phyloP scores from a whole-genome alignment of 1,284 basidiomycete genomes.

The Pterulicium gracile region DNA sequence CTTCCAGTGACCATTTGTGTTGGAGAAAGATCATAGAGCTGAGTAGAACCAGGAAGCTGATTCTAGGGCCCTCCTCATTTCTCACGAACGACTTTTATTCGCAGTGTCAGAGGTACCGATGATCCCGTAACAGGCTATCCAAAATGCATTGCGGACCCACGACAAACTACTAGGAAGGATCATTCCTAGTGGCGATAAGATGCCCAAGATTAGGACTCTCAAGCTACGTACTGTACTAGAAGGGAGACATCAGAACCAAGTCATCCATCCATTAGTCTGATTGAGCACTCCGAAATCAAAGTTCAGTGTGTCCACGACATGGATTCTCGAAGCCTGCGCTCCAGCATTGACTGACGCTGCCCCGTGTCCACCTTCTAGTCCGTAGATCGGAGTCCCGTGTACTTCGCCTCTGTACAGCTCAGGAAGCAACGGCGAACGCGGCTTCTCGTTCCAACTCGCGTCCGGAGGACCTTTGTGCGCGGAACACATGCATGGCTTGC shows the following conservation, averaged over 20 bases:
- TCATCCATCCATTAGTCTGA: conserved; percentile 31
- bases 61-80: too few species aligned
- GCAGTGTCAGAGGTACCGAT: too few species aligned
- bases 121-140: too few species aligned
- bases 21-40: too few species aligned
- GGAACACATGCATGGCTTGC: conserved; percentile 31
- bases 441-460: conserved; percentile 22
- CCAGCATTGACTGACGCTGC: background rate
- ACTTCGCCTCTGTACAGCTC: conserved; percentile 10
- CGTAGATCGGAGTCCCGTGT: conserved; percentile 2
- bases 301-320: conserved; percentile 29
- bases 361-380: background rate
- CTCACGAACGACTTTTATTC: too few species aligned
- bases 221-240: too few species aligned
- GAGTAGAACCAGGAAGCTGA: too few species aligned
- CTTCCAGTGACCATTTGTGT: too few species aligned
- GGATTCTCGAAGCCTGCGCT: conserved; percentile 22
- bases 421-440: conserved; percentile 12
- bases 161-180: too few species aligned
- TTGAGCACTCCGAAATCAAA: conserved; percentile 34
- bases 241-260: conserved; percentile 35
- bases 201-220: too few species aligned
- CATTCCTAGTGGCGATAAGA: too few species aligned
- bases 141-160: too few species aligned
- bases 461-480: conserved; percentile 25